Percentiles rank a stretch among this genome's conserved stretches.
Evolutionary conservation across 2,329 filamentous ascomycete genomes (phyloP).

Genomic region (Zopfia rhizophila): DNA sequence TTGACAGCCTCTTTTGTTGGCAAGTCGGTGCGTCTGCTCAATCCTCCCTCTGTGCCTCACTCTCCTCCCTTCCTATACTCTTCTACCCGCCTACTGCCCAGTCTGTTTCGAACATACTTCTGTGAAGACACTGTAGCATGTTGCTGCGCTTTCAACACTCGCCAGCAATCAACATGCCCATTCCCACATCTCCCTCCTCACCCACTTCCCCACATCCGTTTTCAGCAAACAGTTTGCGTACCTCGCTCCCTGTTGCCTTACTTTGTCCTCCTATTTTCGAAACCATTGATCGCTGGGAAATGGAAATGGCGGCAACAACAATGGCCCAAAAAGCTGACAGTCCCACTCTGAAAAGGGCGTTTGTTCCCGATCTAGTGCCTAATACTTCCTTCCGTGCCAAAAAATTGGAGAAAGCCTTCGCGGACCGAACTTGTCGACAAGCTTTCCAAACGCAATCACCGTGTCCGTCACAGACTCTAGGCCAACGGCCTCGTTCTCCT

Average conservation of each 20-base stretch:
- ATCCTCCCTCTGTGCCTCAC: conserved; percentile 29
- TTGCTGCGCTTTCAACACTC: conserved; percentile 2
- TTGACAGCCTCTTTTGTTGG: conserved; percentile 33
- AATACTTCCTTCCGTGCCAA: conserved; percentile 47
- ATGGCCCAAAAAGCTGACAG: conserved; percentile 47
- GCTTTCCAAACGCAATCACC: conserved; percentile 1
- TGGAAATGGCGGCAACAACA: conserved; percentile 38
- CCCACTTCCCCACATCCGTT: not conserved
- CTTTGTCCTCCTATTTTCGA: conserved; percentile 16
- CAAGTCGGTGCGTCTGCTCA: conserved; percentile 44
- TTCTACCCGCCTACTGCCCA: conserved; percentile 17
- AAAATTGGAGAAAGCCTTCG: conserved; percentile 33
- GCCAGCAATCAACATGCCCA: conserved; percentile 1
- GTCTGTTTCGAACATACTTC: conserved; percentile 13
- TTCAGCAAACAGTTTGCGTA: conserved; percentile 1
- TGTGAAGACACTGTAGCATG: conserved; percentile 15
- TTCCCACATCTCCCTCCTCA: conserved; percentile 2
- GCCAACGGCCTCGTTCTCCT: conserved; percentile 27
- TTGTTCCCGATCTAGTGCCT: conserved; percentile 40
- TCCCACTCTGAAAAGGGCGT: conserved; percentile 46
- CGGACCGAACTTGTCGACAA: conserved; percentile 28
- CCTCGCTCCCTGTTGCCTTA: conserved; percentile 11
- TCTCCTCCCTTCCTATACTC: conserved; percentile 10
- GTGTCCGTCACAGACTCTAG: conserved; percentile 5
- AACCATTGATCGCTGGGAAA: conserved; percentile 2